These are phyloP conservation scores for Candida anutae DNA, from an alignment of 1,139 yeast genomes.

Conservation along the genomic window DNA sequence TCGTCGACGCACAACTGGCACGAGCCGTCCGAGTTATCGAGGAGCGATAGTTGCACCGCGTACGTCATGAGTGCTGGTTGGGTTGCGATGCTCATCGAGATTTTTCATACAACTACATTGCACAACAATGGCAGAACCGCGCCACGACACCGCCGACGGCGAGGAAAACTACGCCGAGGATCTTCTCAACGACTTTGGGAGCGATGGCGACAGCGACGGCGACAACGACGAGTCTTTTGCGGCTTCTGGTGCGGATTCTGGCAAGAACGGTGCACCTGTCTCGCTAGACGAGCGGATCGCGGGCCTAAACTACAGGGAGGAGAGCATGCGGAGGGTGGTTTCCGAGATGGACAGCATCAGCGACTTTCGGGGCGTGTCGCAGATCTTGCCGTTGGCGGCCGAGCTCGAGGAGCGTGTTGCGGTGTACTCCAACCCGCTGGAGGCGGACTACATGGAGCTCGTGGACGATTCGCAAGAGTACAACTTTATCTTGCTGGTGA, in stretches of 20 bases:
- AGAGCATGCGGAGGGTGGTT: too few species aligned
- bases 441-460: conserved; percentile 28
- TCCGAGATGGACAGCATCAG: too few species aligned
- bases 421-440: conserved; percentile 15
- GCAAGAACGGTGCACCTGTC: too few species aligned
- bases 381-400: conserved; percentile 20
- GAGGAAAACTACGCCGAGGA: conserved; percentile 24
- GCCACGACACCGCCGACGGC: too few species aligned
- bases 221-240: too few species aligned
- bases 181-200: conserved; percentile 26
- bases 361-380: too few species aligned
- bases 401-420: conserved; percentile 16
- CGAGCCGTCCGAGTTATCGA: conserved; percentile 54
- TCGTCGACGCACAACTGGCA: conserved; percentile 43
- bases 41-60: conserved; percentile 7
- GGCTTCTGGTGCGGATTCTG: too few species aligned
- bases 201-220: conserved; percentile 10
- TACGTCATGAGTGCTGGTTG: not conserved
- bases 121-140: too few species aligned
- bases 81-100: conserved; percentile 1
- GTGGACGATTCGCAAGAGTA: conserved; percentile 31
- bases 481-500: conserved; percentile 45
- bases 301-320: conserved; percentile 2
- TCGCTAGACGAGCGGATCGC: too few species aligned
- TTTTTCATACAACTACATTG: conserved; percentile 1